Base-by-base conservation (phyloP, 2,329 filamentous ascomycete species). In the Cladophialophora carrionii region DNA sequence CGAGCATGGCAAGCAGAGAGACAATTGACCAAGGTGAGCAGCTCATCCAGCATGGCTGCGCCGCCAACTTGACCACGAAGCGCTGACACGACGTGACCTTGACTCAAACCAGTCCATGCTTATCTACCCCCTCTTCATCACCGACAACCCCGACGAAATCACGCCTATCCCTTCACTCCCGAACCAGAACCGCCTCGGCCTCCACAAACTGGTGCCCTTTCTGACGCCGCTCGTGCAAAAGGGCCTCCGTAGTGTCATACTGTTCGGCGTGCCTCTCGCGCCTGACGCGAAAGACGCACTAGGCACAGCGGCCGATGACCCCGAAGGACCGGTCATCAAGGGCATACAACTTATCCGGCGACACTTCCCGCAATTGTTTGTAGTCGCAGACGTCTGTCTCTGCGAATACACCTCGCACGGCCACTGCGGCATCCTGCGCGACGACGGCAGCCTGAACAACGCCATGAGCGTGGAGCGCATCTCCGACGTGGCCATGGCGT, bases 331-430 rank as follows among this genome's bases (percentile, higher is more conserved):
- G 20, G 95, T 98, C 58, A 96, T 98, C 72, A 87, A 88, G 73
- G 85, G 87, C 55, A 97, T 98, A 74, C 90, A 89, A 57, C 84
- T 97, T 32, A 84, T 99, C 63, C 89, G 92, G 71, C 86, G 90
- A 70, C 84, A 88, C 46, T 98, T 97, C 78, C 95, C 95, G 1
- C 88, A 92, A 68, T 85, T 99, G 66, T 98, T 96, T 81, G 91
- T 99, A 73, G 88, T 90, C 71, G 88, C 89, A 66, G 95, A 99
- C 76, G 95, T 99, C 64, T 98, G 95, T 76, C 88, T 99, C 7
- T 99, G 95, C 85, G 95, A 99, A 80, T 99, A 99, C 81, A 99
- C 95, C 0, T 95, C 91, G 6, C 95, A 99, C 78, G 95, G 95
- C 52, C 95, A 99, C 82, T 99, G 95, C 76, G 95, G 95, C 60